A percentile compares a stretch with the other conserved stretches of the same genome.
Conservation (phyloP, 805 yeast species). For the Nakazawaea ishiwadae region DNA sequence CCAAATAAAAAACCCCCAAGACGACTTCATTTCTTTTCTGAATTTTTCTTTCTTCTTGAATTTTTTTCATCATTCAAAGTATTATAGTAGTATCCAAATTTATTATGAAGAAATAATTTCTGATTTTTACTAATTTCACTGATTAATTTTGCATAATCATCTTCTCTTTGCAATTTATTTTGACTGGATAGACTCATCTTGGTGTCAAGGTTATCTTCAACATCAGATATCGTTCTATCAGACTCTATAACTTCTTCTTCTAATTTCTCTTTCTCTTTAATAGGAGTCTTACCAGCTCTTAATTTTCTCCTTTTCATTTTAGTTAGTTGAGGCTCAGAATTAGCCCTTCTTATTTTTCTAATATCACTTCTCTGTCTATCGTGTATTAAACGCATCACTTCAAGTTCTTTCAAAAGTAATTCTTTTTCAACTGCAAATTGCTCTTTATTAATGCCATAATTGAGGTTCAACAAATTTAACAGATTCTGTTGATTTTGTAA, state of each 20-base stretch:
- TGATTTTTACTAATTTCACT: conserved; percentile 9
- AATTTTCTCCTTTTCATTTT: conserved; percentile 1
- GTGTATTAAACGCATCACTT: conserved; percentile 1
- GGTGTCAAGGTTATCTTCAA: too few species aligned
- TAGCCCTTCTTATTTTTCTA: neutral
- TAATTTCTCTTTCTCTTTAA: neutral
- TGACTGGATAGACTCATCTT: too few species aligned
- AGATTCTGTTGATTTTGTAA: conserved; percentile 9
- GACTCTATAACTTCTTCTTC: conserved; percentile 6
- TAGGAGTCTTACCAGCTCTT: too few species aligned
- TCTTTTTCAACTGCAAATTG: conserved; percentile 10
- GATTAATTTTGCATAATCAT: conserved; percentile 8
- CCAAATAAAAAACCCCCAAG: too few species aligned
- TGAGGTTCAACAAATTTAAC: conserved; percentile 6
- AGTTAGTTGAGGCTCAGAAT: neutral
- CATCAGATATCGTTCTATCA: conserved; percentile 10
- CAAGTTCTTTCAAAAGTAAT: conserved; percentile 5
- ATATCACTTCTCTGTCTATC: conserved; percentile 1
- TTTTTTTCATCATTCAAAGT: conserved; percentile 8
- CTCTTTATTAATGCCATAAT: conserved; percentile 5
- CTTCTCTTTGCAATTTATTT: conserved; percentile 3
- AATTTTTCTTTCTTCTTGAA: neutral
- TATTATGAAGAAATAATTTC: conserved; percentile 10
- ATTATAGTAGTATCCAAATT: conserved; percentile 13
- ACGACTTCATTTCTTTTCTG: neutral